phyloP scores from a whole-genome alignment of 371 early-diverging fungal genomes.

The Rhizopus microsporus region DNA sequence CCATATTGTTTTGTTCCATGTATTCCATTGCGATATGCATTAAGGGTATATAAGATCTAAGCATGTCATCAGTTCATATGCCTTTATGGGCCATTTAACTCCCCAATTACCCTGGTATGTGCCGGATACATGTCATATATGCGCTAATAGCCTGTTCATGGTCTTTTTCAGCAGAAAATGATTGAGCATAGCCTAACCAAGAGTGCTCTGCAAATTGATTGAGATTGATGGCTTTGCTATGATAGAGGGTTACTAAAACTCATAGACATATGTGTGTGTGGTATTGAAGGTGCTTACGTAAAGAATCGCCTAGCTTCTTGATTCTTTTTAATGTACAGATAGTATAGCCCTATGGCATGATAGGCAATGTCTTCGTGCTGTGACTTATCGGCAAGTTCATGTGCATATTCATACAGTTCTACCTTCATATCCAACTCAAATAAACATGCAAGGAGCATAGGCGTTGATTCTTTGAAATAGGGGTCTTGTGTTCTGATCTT shows the following conservation, averaged over 20 bases:
- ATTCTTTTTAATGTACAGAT: slow-evolving; percentile 59
- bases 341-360: slow-evolving; percentile 80
- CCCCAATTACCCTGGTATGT: slow-evolving; percentile 64
- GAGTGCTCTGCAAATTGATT: slow-evolving; percentile 66
- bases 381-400: slow-evolving; percentile 32
- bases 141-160: slow-evolving; percentile 79
- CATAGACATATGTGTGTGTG: not conserved
- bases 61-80: not conserved
- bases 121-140: slow-evolving; percentile 62
- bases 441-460: slow-evolving; percentile 65
- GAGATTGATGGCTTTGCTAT: slow-evolving; percentile 58
- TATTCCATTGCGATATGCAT: slow-evolving; percentile 81
- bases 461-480: slow-evolving; percentile 58
- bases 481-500: slow-evolving; percentile 63
- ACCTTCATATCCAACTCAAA: slow-evolving; percentile 61
- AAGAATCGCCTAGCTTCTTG: slow-evolving; percentile 66
- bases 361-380: slow-evolving; percentile 49
- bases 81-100: not conserved
- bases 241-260: slow-evolving; percentile 11
- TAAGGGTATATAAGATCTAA: slow-evolving; percentile 67
- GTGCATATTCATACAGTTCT: slow-evolving; percentile 62
- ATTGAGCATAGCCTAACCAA: slow-evolving; percentile 82
- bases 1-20: slow-evolving; percentile 54
- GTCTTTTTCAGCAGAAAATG: slow-evolving; percentile 75
- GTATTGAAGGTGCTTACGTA: slow-evolving; percentile 29